Percentiles rank a stretch among this genome's conserved stretches.
Conservation (phyloP, 768 basidiomycete genomes). For the Mycena metata region DNA sequence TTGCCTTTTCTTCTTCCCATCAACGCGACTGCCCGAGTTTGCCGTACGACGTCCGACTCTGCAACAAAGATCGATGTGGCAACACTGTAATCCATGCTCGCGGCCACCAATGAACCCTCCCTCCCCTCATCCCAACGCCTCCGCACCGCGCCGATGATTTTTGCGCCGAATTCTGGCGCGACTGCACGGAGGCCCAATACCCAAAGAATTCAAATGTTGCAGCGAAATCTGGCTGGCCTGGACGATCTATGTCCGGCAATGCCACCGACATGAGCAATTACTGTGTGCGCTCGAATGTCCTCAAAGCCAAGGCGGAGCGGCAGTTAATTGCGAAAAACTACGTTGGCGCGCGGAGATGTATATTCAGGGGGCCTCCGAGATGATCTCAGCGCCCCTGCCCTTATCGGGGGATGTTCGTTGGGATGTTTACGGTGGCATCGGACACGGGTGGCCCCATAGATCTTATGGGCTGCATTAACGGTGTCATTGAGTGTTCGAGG, state of each 20-base stretch:
- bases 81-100: neutral
- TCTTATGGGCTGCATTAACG: slow-evolving; percentile 18
- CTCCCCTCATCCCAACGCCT: neutral
- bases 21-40: too few relatives aligned
- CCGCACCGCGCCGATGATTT: neutral
- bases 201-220: slow-evolving; percentile 8
- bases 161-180: neutral
- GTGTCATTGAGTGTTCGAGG: slow-evolving; percentile 13
- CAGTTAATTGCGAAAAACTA: slow-evolving; percentile 7
- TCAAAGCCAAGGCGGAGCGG: slow-evolving; percentile 3
- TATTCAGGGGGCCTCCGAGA: slow-evolving; percentile 3
- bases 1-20: too few relatives aligned
- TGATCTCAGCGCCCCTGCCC: neutral
- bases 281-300: slow-evolving; percentile 17
- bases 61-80: neutral
- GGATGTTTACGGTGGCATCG: neutral
- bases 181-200: neutral
- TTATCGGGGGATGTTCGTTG: neutral
- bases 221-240: neutral
- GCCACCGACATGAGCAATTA: neutral
- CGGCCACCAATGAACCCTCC: neutral
- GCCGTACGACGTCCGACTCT: too few relatives aligned
- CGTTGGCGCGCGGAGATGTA: neutral
- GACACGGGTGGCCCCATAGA: slow-evolving; percentile 7
- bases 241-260: slow-evolving; percentile 13